Conservation (phyloP, 176 grass and related monocot species). For the Ensete glaucum region DNA sequence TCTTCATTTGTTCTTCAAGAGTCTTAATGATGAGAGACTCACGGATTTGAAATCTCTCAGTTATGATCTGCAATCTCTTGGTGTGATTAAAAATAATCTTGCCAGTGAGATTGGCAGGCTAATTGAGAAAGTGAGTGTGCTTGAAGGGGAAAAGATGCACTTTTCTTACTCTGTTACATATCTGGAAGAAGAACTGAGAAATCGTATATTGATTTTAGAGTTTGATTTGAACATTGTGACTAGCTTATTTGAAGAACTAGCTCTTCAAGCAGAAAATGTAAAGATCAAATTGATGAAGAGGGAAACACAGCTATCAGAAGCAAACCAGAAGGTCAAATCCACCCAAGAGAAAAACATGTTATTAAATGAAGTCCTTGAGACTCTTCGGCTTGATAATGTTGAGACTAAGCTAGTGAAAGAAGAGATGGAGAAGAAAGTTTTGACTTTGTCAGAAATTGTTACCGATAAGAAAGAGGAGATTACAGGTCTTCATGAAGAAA, state of each 20-base stretch:
- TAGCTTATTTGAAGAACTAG: slow-evolving; percentile 44
- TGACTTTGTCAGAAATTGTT: slow-evolving; percentile 24
- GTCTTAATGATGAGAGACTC: slow-evolving; percentile 67
- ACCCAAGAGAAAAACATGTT: slow-evolving; percentile 39
- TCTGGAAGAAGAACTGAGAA: slow-evolving; percentile 50
- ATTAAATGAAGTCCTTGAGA: slow-evolving; percentile 40
- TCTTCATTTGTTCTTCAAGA: slow-evolving; percentile 59
- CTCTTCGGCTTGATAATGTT: slow-evolving; percentile 46
- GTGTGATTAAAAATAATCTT: slow-evolving; percentile 42
- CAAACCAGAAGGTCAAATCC: slow-evolving; percentile 42
- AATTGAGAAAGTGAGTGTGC: slow-evolving; percentile 28
- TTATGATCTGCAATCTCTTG: slow-evolving; percentile 51
- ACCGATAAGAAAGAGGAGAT: slow-evolving; percentile 34
- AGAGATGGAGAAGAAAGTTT: slow-evolving; percentile 48
- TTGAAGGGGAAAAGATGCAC: slow-evolving; percentile 55
- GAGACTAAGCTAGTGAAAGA: slow-evolving; percentile 43
- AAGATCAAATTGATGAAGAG: slow-evolving; percentile 33
- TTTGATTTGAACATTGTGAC: slow-evolving; percentile 49
- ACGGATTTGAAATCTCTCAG: slow-evolving; percentile 49
- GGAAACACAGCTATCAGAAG: slow-evolving; percentile 43
- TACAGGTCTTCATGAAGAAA: slow-evolving; percentile 27
- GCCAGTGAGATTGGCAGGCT: slow-evolving; percentile 28
- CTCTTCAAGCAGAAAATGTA: slow-evolving; percentile 36
- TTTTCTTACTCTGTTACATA: slow-evolving; percentile 40
- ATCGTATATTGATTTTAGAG: slow-evolving; percentile 51